Base-by-base conservation (phyloP, 805 yeast genomes). In the Danielia oregonensis region DNA sequence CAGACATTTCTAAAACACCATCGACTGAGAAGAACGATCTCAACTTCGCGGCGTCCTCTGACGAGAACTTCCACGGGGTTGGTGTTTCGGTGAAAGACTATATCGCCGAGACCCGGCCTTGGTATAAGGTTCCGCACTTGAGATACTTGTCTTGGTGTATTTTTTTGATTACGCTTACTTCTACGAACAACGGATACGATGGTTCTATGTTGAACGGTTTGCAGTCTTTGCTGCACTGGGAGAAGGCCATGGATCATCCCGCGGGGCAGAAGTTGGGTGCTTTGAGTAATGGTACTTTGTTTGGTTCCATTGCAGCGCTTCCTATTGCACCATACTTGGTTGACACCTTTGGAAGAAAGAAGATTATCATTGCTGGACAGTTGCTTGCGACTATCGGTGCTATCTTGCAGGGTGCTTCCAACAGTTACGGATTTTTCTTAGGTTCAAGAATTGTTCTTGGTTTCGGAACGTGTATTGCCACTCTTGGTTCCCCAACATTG, bases 401-500 rank as follows among this genome's bases (percentile, higher is more conserved):
- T 17, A 51, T 64, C 13, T 51, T 64, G 26, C 70, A 64, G 48
- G 68, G 68, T 30, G 42, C 46, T 11, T 54, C 65, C n/a, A 55
- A 55, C 24, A 55, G 55, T 34, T 63, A 56, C 17, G 47, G 44
- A 0, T 57, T 60, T 48, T 67, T 71, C 48, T 54, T 73, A 18
- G 68, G 49, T 12, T 51, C 72, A 0, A 64, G 82, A 60, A 49
- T 76, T 28, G 39, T 76, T 26, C 45, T 75, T 33, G 81, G 81
- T 45, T 43, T 65, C 26, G 79, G 79, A 17, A 54, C 55, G 23
- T 61, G 63, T 40, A 37, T 70, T 34, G 63, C 72, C 9, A 55
- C 57, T 23, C 68, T 68, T 26, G 58, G 72, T 7, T 58, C 74
- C 16, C 77, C 79, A n/a, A 42, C 74, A 8, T 56, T 73, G 49